Base-by-base conservation (phyloP, 2,329 filamentous ascomycete genomes). In the Aspergillus felis region DNA sequence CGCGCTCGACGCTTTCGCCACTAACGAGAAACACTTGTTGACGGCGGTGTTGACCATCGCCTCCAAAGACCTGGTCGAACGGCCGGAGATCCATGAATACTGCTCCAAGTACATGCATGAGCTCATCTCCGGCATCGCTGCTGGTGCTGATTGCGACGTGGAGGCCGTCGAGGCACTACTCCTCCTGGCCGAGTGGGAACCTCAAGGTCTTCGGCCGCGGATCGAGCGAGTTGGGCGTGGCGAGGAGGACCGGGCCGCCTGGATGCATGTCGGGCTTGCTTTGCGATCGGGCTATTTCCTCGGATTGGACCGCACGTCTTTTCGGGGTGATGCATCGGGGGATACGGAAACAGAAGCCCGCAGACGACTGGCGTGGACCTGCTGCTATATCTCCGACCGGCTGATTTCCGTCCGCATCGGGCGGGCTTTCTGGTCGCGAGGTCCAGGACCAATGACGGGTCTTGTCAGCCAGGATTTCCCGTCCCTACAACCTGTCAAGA, bases 201-300 rank as follows among this genome's bases (percentile, higher is more conserved):
- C 87, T 0, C 87, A 88, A 59, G 84, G 85, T 0, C 81, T 86
- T 1, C 78, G 85, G 5, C 81, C 81, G 2, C 77, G 82, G 35
- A 83, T 84, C 29, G 84, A 84, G 32, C 79, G 83, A 27, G 85
- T 90, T 22, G 88, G 87, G 0, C 81, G 87, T 55, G 88, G 88
- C 8, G 87, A 90, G 69, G 88, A 90, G 67, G 87, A 91, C 64
- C 82, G 88, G 48, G 87, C 88, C 29, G 87, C 87, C 0, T 91
- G 88, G 88, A 90, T 90, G 87, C 85, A 90, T 64, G 86, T 90
- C 5, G 88, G 88, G 1, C 81, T 87, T 22, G 88, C 88, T 3
- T 74, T 91, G 6, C 81, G 88, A 6, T 82, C 89, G 2, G 87
- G 84, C 0, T 90, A 90, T 68, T 88, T 88, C 52, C 82, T 90